phyloP scores from a whole-genome alignment of 768 basidiomycete genomes.

The Suillus brevipes region DNA sequence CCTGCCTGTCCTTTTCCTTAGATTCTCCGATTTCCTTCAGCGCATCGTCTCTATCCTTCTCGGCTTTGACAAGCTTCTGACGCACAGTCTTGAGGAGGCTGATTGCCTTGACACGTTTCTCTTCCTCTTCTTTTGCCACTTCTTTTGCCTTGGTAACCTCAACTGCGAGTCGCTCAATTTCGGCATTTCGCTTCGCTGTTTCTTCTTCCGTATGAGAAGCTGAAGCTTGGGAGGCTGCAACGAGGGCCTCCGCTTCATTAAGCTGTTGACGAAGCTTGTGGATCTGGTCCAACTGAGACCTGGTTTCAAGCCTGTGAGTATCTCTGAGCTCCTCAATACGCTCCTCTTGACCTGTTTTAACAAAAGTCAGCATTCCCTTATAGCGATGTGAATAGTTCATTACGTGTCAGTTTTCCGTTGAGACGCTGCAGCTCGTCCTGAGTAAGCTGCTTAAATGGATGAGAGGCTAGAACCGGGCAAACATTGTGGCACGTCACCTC shows the following conservation, averaged over 20 bases:
- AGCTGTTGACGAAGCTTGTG: slow-evolving; percentile 69
- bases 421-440: slow-evolving; percentile 81
- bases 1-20: slow-evolving; percentile 55
- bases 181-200: slow-evolving; percentile 48
- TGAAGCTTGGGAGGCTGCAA: slow-evolving; percentile 56
- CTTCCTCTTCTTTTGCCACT: slow-evolving; percentile 89
- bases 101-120: slow-evolving; percentile 94
- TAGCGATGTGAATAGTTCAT: slow-evolving; percentile 23
- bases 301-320: slow-evolving; percentile 75
- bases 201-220: slow-evolving; percentile 50
- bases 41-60: slow-evolving; percentile 88
- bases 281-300: slow-evolving; percentile 77
- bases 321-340: slow-evolving; percentile 84
- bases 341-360: slow-evolving; percentile 70
- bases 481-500: slow-evolving; percentile 51
- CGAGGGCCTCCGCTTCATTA: slow-evolving; percentile 65
- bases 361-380: slow-evolving; percentile 10
- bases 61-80: slow-evolving; percentile 94
- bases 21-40: slow-evolving; percentile 53
- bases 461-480: background rate
- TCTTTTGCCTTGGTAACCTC: slow-evolving; percentile 64
- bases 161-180: slow-evolving; percentile 57
- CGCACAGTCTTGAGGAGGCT: slow-evolving; percentile 92
- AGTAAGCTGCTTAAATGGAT: slow-evolving; percentile 45
- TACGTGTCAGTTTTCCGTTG: slow-evolving; percentile 71